phyloP scores from a whole-genome alignment of 2,329 filamentous ascomycete genomes.

The Monosporascus sp. region DNA sequence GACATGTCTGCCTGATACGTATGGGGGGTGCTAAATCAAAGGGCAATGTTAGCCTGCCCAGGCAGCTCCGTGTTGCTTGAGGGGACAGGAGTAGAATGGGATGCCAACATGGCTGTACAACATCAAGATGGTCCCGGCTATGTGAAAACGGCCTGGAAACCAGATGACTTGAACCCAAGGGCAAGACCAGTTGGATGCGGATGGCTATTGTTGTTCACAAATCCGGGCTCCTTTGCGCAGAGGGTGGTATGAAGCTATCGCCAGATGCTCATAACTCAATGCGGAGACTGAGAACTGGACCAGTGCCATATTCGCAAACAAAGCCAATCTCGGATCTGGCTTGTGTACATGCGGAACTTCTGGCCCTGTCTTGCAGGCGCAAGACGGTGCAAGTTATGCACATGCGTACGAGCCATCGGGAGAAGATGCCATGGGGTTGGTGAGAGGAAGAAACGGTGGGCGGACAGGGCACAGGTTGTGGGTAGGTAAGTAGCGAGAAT shows the following conservation, averaged over 20 bases:
- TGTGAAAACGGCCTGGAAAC: slow-evolving; percentile 1
- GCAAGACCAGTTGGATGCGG: slow-evolving; percentile 7
- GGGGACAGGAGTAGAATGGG: slow-evolving; percentile 11
- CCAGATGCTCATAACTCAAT: slow-evolving; percentile 12
- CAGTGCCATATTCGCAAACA: slow-evolving; percentile 12
- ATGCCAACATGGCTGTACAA: slow-evolving; percentile 18
- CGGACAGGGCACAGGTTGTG: slow-evolving; percentile 3
- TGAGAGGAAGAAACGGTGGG: slow-evolving; percentile 3
- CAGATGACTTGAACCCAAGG: slow-evolving; percentile 5
- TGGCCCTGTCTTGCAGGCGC: slow-evolving; percentile 12
- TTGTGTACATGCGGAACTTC: slow-evolving; percentile 20
- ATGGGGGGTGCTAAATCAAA: slow-evolving; percentile 38
- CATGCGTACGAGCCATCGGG: slow-evolving; percentile 18
- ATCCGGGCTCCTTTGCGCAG: slow-evolving; percentile 5
- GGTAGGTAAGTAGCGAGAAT: slow-evolving; percentile 17
- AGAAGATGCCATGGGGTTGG: slow-evolving; percentile 11
- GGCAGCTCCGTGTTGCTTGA: slow-evolving; percentile 12
- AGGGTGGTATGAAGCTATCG: slow-evolving; percentile 16
- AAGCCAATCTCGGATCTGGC: slow-evolving; percentile 15
- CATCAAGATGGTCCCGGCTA: slow-evolving; percentile 6
- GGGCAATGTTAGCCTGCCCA: slow-evolving; percentile 28
- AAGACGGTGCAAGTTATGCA: slow-evolving; percentile 4
- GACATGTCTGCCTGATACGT: slow-evolving; percentile 48
- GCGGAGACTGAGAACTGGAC: slow-evolving; percentile 10
- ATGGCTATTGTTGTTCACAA: slow-evolving; percentile 9